phyloP scores from a whole-genome alignment of 805 yeast genomes.

The Teunomyces aglyptinius region DNA sequence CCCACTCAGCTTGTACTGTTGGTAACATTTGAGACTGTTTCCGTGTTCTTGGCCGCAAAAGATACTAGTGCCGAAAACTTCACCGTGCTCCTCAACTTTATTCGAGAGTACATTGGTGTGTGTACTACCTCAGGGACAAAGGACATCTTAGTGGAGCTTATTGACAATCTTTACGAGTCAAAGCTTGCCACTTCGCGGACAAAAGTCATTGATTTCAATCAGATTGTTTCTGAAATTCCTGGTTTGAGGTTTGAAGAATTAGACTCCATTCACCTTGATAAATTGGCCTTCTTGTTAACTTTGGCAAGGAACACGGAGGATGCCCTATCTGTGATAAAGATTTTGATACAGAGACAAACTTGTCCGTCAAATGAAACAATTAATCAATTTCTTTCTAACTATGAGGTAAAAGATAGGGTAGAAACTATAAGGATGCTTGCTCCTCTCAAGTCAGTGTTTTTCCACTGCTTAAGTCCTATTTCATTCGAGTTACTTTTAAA shows the following conservation, averaged over 20 bases:
- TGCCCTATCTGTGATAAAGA: conserved; percentile 12
- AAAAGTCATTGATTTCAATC: conserved; percentile 10
- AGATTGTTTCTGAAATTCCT: conserved; percentile 11
- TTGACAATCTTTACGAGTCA: conserved; percentile 13
- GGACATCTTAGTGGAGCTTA: conserved; percentile 12
- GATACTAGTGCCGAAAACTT: conserved; percentile 9
- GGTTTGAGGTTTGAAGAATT: conserved; percentile 10
- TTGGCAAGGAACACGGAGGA: conserved; percentile 14
- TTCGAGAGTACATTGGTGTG: conserved; percentile 10
- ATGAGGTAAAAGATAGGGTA: conserved; percentile 9
- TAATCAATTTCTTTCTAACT: conserved; percentile 17
- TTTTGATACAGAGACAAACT: conserved; percentile 11
- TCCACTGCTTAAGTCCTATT: conserved; percentile 19
- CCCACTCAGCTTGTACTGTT: conserved; percentile 8
- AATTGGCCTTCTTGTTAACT: conserved; percentile 20
- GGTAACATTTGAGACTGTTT: conserved; percentile 13
- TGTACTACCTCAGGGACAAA: conserved; percentile 12
- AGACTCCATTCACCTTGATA: conserved; percentile 20
- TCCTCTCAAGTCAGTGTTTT: conserved; percentile 26
- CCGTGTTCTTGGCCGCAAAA: conserved; percentile 8
- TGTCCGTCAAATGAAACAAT: conserved; percentile 26
- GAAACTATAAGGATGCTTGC: conserved; percentile 20
- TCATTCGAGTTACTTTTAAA: conserved; percentile 21
- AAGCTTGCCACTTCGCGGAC: conserved; percentile 8
- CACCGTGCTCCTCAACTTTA: conserved; percentile 10